Base-by-base conservation (phyloP, 1,139 yeast genomes). In the Pichia norvegensis region DNA sequence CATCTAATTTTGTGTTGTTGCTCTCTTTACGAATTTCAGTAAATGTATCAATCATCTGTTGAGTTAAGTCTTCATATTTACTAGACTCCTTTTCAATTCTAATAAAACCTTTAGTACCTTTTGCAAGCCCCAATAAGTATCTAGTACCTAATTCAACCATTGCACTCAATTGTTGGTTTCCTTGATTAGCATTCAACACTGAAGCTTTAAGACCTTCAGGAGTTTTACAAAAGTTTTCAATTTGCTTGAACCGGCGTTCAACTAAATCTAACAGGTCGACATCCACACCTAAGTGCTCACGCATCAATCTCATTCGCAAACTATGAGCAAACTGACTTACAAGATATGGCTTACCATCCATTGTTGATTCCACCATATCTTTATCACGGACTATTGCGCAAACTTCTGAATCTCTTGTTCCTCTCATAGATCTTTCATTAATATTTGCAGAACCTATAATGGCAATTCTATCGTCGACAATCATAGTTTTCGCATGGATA, bases 371-470 rank as follows among this genome's bases (percentile, higher is more conserved):
- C 4, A 92, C 71, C 53, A 82, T 76, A 52, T 84, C 88, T 9
- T 83, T 78, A 60, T 94, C 98, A 54, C 97, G 73, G 10, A 94
- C 78, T 46, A 90, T 67, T 1, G 92, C 87, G 2, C 96, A 96
- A 44, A 92, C 81, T 61, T 94, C 99, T 4, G 97, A 88, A 62
- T 94, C 99, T 60, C 98, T 74, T 21, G 75, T 72, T 21, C 98
- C 98, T 55, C 95, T 73, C 87, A 88, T 88, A 0, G 97, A 88
- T 57, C 98, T 75, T 65, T 92, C 98, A 59, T 92, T 92, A 53
- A 92, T 86, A 61, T 92, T 92, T 1, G 98, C 98, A 60, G 96
- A 85, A 4, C 98, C 98, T 57, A 92, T 90, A 44, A 92, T 84
- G 3, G 95, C 97, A 39, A 82, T 76, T 44, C 95, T 73, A 60